Conservation (phyloP, 2,329 filamentous ascomycete genomes). For the Botryotinia narcissicola region DNA sequence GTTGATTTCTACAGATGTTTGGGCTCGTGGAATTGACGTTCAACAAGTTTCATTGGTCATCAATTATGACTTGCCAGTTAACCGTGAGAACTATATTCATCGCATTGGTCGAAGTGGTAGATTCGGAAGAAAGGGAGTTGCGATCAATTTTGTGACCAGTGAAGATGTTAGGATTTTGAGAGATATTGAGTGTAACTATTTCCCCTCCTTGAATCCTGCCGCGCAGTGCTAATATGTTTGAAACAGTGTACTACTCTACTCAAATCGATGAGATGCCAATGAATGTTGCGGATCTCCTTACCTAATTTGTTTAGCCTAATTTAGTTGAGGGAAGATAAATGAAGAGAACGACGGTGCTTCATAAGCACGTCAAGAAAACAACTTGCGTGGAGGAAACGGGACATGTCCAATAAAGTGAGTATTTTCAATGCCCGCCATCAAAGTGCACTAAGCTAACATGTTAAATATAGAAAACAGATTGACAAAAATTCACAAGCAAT, state of each 20-base stretch:
- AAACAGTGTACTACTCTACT: constrained; percentile 67
- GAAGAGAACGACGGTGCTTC: constrained; percentile 21
- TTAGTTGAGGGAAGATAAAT: background rate
- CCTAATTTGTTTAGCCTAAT: constrained; percentile 26
- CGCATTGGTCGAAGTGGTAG: constrained; percentile 93
- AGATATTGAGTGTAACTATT: constrained; percentile 81
- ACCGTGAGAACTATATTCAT: constrained; percentile 99
- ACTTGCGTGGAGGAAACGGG: constrained; percentile 37
- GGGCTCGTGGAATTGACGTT: constrained; percentile 97
- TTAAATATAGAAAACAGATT: constrained; percentile 3
- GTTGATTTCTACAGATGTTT: constrained; percentile 94
- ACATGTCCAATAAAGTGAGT: constrained; percentile 32
- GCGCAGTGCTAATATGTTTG: background rate
- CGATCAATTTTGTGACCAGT: constrained; percentile 98
- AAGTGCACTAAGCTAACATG: background rate
- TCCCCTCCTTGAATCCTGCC: background rate
- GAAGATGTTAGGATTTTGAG: constrained; percentile 96
- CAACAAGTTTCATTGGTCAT: constrained; percentile 98
- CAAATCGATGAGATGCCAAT: constrained; percentile 82
- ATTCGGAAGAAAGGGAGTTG: constrained; percentile 97
- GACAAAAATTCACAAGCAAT: background rate
- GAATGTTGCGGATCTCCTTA: constrained; percentile 55
- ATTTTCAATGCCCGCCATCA: background rate
- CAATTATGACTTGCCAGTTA: constrained; percentile 97
- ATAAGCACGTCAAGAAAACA: constrained; percentile 27